Base-by-base conservation (phyloP, 148 eudicot genomes). In the Mesembryanthemum crystallinum region DNA sequence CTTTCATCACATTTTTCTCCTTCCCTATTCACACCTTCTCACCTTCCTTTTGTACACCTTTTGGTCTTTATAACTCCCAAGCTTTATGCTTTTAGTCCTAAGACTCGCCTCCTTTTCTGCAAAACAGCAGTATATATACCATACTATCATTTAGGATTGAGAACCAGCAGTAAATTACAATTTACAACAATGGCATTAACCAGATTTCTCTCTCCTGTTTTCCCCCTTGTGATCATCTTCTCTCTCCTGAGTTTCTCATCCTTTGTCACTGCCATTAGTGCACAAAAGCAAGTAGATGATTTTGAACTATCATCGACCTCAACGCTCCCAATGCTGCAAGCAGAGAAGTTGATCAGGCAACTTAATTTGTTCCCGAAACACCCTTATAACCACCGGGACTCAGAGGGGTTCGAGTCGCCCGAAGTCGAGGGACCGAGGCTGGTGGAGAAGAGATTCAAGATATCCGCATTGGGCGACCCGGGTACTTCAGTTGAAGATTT, bases 291-390 rank as follows among this genome's bases (percentile, higher is more conserved):
- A 39, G 65, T 51, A 9, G 70, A 74, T 43, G 37, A 65, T 12
- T 81, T 76, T 60, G 72, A 73, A 57, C 74, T 81, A 24, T 63
- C 80, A 15, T 47, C 77, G 11, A 72, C 69, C 1, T 73, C 80
- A 14, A 60, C 67, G 0, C 77, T 81, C 13, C 84, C 89, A 0
- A 78, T 65, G 76, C 73, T 82, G n/a, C 83, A 82, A 79, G 88
- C 90, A 0, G 70, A 90, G 20, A 82, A 79, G 67, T 59, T 90
- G 24, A 89, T 90, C 4, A 79, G 80, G 30, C 79, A 74, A 9
- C 84, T 92, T 7, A 92, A 90, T 73, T 82, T 92, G 61, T 89
- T 80, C 67, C 95, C 95, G 29, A 81, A 87, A 75, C 75, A 80
- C 58, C 80, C 87, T 15, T 74, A 69, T 49, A 92, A 92, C 73